Evolutionary conservation across 1,139 yeast genomes (phyloP).

Genomic region (Protomyces lactucae-debilis): DNA sequence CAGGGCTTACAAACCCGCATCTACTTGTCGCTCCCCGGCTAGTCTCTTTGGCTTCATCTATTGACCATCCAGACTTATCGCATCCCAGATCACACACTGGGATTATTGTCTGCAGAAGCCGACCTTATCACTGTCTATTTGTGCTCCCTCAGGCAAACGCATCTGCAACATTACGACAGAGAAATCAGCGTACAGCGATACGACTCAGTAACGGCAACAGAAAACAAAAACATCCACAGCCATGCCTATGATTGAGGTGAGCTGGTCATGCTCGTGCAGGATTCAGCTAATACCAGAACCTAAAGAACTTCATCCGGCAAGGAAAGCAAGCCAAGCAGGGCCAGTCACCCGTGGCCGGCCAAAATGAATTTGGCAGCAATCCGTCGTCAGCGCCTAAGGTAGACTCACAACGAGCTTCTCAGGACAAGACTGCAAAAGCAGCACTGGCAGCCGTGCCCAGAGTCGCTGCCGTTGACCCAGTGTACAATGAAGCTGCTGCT

Average conservation of each 20-base stretch:
- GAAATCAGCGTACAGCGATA: too few relatives aligned
- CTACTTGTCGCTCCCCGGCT: too few relatives aligned
- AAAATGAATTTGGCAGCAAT: neutral
- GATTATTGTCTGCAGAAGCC: too few relatives aligned
- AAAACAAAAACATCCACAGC: neutral
- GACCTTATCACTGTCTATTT: too few relatives aligned
- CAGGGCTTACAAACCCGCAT: too few relatives aligned
- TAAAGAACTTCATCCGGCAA: constrained; percentile 76
- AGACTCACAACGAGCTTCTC: neutral
- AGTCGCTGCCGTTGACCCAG: constrained; percentile 9
- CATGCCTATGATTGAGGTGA: constrained; percentile 26
- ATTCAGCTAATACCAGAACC: constrained; percentile 43
- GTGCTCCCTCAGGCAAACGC: too few relatives aligned
- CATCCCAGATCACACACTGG: too few relatives aligned
- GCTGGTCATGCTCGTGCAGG: neutral
- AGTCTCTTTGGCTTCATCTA: too few relatives aligned
- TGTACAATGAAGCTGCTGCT: constrained; percentile 46
- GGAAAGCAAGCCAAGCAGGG: constrained; percentile 61
- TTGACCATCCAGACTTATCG: too few relatives aligned
- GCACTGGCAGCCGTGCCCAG: constrained; percentile 10
- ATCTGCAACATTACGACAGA: too few relatives aligned
- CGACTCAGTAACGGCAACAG: too few relatives aligned
- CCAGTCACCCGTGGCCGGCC: constrained; percentile 16
- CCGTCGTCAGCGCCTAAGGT: constrained; percentile 6
- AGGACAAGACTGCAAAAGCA: constrained; percentile 11